phyloP scores from a whole-genome alignment of 176 grass and related monocot species.

The Carex parvula region DNA sequence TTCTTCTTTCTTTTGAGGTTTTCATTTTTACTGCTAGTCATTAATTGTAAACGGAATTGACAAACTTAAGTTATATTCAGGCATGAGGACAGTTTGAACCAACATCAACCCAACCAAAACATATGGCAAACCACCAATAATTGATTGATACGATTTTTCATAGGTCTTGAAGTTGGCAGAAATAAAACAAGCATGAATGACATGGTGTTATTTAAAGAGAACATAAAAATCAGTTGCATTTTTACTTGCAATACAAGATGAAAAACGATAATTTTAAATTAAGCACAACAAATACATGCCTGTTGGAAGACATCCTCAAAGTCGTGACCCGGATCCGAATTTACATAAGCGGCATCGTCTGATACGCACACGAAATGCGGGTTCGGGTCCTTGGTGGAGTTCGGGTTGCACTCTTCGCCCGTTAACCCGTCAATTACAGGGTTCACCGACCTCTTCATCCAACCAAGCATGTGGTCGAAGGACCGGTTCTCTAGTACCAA shows the following conservation, averaged over 20 bases:
- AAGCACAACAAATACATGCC: conserved; percentile 19
- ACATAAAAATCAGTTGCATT: not conserved
- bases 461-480: conserved; percentile 97
- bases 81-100: not conserved
- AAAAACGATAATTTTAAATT: not conserved
- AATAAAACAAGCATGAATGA: not conserved
- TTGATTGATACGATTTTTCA: not conserved
- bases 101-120: not conserved
- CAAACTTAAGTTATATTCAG: not conserved
- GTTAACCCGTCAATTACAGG: conserved; percentile 74
- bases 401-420: conserved; percentile 66
- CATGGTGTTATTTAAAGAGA: not conserved
- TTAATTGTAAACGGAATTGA: not conserved
- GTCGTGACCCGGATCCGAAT: conserved; percentile 74
- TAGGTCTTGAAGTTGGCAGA: not conserved
- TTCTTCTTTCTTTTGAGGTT: not conserved
- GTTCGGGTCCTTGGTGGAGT: conserved; percentile 27
- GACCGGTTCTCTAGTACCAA: conserved; percentile 91
- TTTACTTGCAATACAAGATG: not conserved
- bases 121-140: not conserved
- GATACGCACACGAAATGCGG: conserved; percentile 54
- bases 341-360: conserved; percentile 60
- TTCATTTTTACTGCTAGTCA: not conserved
- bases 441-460: conserved; percentile 65
- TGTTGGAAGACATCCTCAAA: conserved; percentile 89